Base-by-base conservation (phyloP, 75 land plant species). In the Azolla pinnata region DNA sequence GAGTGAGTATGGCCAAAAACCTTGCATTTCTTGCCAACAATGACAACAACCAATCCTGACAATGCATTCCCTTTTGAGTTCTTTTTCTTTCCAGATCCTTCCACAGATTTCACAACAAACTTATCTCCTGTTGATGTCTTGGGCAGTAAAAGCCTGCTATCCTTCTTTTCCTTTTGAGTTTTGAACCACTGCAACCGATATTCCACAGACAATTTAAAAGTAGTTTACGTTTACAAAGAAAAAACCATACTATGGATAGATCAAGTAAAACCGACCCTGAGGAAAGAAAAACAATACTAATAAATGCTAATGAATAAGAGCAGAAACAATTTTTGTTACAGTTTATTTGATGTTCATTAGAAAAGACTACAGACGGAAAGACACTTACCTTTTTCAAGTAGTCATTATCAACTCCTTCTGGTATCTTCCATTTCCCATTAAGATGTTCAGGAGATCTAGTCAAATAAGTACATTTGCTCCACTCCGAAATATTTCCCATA, bases 131-230 rank as follows among this genome's bases (percentile, higher is more conserved):
- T 56, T 21, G 66, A 42, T 38, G 76, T 7, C 46, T 31, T 48
- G 54, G 78, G 75, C 46, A 82, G 81, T 25, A 91, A 61, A 21
- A 91, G 21, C 0, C 88, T 75, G 17, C 25, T 68, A 54, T 79
- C 75, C 61, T 91, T 91, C 44, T 66, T 74, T 20, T 26, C 66
- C 63, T 74, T 87, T 60, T 87, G 92, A 42, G 81, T 79, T 59
- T 84, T 91, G 64, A 64, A 84, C 92, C 97, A 91, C 96, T 90
- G 84, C 53, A 76, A 34, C n/a, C 35, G n/a, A n/a, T n/a, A n/a
- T n/a, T n/a, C n/a, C n/a, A n/a, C n/a, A n/a, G n/a, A n/a, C n/a
- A n/a, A n/a, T n/a, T n/a, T n/a, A n/a, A n/a, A n/a, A n/a, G n/a
- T n/a, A n/a, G n/a, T n/a, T n/a, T n/a, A n/a, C n/a, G n/a, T n/a